Conservation (phyloP, 1,284 basidiomycete species). For the Pholiota adiposa region DNA sequence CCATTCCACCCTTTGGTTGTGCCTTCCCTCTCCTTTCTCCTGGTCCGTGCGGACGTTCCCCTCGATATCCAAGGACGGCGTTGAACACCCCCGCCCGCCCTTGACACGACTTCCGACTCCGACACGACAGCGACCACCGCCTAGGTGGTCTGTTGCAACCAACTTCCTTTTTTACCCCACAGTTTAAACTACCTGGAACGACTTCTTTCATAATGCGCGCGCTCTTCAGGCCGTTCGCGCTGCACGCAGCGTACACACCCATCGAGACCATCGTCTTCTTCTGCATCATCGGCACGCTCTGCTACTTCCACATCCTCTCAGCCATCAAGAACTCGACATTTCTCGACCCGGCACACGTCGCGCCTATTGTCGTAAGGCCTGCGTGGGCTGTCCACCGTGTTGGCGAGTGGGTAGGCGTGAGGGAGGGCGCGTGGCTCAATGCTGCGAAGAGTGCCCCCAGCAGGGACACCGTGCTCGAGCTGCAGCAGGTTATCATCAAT, state of each 20-base stretch:
- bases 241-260: constrained; percentile 67
- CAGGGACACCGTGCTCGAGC: constrained; percentile 50
- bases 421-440: constrained; percentile 53
- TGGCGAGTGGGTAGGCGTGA: constrained; percentile 59
- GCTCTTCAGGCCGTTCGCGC: constrained; percentile 62
- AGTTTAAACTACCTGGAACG: not conserved
- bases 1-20: not conserved
- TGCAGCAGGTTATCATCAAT: constrained; percentile 69
- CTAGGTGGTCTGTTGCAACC: not conserved
- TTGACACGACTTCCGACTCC: not conserved
- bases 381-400: constrained; percentile 56
- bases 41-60: not conserved
- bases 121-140: not conserved
- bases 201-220: constrained; percentile 47
- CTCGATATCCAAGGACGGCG: not conserved
- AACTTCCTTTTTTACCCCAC: not conserved
- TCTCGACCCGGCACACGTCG: constrained; percentile 54
- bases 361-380: constrained; percentile 43
- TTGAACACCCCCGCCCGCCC: not conserved
- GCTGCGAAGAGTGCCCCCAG: constrained; percentile 34
- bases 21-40: not conserved
- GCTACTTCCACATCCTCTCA: constrained; percentile 90
- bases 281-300: constrained; percentile 85
- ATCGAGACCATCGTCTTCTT: constrained; percentile 90
- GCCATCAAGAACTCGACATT: constrained; percentile 82